phyloP scores from a whole-genome alignment of 108 stramenopile genomes.

The Nannochloropsis salina region DNA sequence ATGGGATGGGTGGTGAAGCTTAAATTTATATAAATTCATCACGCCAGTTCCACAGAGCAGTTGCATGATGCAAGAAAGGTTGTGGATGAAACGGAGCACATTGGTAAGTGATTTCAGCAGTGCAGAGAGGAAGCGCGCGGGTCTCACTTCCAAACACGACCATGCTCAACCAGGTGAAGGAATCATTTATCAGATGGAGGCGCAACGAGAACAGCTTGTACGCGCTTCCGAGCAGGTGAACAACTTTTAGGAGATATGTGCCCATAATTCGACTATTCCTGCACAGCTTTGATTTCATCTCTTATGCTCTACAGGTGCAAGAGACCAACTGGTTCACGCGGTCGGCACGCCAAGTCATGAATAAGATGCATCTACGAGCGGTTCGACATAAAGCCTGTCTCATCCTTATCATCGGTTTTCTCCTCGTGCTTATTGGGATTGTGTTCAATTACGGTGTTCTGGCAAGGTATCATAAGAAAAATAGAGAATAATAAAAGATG shows the following conservation, averaged over 20 bases:
- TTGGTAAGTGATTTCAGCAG: background rate
- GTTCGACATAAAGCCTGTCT: constrained; percentile 6
- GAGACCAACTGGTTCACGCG: background rate
- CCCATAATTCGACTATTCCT: background rate
- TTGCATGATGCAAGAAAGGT: background rate
- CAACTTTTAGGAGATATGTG: background rate
- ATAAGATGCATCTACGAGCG: background rate
- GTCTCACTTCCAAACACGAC: background rate
- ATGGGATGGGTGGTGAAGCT: background rate
- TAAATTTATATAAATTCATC: background rate
- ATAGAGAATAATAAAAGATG: background rate
- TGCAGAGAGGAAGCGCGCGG: background rate
- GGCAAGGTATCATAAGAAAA: background rate
- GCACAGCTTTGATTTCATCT: background rate
- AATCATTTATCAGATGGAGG: background rate
- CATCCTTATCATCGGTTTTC: constrained; percentile 4
- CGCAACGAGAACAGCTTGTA: constrained; percentile 9
- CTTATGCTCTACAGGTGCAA: background rate
- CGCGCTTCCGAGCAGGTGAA: background rate
- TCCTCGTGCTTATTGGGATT: background rate
- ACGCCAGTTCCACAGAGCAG: constrained; percentile 6
- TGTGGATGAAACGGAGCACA: background rate
- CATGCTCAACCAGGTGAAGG: background rate
- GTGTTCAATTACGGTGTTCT: constrained; percentile 5
- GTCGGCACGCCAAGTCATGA: background rate